Evolutionary conservation across 371 early-diverging fungal genomes (phyloP).

Genomic region (Funneliformis caledonium): DNA sequence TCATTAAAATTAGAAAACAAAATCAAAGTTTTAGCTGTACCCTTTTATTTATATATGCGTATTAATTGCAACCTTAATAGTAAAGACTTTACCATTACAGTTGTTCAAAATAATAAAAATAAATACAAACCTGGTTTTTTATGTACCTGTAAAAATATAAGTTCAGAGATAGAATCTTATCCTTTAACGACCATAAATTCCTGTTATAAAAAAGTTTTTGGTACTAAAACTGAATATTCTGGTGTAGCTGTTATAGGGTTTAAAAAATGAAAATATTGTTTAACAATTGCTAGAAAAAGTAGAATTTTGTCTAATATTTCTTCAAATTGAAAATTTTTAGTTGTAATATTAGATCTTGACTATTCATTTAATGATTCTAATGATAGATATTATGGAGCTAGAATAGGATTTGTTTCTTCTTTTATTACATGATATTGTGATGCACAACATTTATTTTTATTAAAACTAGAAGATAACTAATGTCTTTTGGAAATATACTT

Average conservation of each 20-base stretch:
- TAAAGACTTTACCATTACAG: not conserved
- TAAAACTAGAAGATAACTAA: not conserved
- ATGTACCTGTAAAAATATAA: not conserved
- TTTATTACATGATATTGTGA: not conserved
- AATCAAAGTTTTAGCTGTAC: no score
- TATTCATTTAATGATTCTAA: not conserved
- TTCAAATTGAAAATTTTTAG: not conserved
- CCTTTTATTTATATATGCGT: no score
- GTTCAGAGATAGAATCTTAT: not conserved
- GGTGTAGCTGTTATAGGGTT: not conserved
- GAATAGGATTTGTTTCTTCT: not conserved
- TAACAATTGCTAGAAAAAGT: not conserved
- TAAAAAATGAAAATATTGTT: not conserved
- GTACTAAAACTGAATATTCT: not conserved
- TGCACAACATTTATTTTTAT: not conserved
- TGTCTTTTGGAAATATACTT: not conserved
- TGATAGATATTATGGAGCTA: not conserved
- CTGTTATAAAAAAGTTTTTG: not conserved
- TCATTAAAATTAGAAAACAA: no score
- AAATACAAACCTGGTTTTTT: not conserved
- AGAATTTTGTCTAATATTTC: constrained; percentile 5
- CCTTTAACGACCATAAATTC: not conserved
- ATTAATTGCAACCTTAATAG: not conserved
- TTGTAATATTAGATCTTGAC: not conserved
- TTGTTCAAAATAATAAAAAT: constrained; percentile 3